Conservation (phyloP, 23 red algal genomes). For the Agarophyton chilense region DNA sequence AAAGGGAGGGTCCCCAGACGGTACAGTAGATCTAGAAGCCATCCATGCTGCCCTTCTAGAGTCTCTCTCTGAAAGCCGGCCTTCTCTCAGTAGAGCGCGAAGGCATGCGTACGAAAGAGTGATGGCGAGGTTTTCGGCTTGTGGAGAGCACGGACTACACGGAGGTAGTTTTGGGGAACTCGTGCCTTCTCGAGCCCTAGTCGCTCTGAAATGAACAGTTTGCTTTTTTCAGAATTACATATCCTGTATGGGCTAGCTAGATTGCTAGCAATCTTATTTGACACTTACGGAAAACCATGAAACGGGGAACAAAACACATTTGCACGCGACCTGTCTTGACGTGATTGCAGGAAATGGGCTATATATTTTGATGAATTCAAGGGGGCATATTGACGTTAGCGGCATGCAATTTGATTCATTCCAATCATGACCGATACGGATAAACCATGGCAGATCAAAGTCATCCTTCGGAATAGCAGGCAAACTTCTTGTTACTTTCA, state of each 20-base stretch:
- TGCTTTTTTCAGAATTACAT: neutral
- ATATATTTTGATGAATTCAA: neutral
- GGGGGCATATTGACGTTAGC: too few species aligned
- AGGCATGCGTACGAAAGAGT: neutral
- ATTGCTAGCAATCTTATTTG: too few species aligned
- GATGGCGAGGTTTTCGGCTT: neutral
- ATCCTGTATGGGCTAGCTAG: too few species aligned
- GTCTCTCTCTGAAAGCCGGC: conserved; percentile 7
- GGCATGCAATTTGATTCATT: too few species aligned
- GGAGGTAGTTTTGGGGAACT: neutral
- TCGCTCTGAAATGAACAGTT: neutral
- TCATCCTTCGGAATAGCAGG: too few species aligned
- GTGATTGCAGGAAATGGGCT: too few species aligned
- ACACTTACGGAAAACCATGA: too few species aligned
- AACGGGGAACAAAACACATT: too few species aligned
- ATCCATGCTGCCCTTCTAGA: neutral
- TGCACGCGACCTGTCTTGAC: too few species aligned
- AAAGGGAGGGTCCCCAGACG: neutral
- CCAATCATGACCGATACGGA: too few species aligned
- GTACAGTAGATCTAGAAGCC: neutral
- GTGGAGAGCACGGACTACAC: neutral
- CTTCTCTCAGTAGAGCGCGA: neutral
- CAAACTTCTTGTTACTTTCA: too few species aligned
- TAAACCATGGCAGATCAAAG: too few species aligned
- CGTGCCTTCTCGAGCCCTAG: neutral